phyloP scores from a whole-genome alignment of 805 yeast genomes.

The Candida sonorensis region DNA sequence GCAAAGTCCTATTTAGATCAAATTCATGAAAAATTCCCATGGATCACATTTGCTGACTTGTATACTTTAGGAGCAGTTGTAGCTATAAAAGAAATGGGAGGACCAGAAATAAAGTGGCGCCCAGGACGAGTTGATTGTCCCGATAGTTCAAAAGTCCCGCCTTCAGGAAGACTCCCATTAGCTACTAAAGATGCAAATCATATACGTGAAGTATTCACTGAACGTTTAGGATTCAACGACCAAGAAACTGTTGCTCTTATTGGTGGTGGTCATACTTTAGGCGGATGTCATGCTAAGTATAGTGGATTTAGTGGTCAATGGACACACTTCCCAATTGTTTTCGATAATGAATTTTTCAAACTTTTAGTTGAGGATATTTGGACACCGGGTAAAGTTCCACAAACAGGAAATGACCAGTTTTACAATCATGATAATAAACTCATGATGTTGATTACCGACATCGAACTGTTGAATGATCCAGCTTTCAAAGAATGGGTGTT shows the following conservation, averaged over 20 bases:
- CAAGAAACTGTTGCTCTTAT: conserved; percentile 67
- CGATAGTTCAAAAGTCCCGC: conserved; percentile 45
- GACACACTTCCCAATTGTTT: conserved; percentile 34
- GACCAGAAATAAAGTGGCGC: conserved; percentile 75
- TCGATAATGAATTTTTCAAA: conserved; percentile 37
- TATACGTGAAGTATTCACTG: conserved; percentile 50
- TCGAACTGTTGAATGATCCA: conserved; percentile 54
- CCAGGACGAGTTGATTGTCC: conserved; percentile 67
- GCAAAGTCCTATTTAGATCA: conserved; percentile 53
- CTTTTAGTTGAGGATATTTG: conserved; percentile 44
- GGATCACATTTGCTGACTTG: conserved; percentile 75
- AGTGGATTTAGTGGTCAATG: conserved; percentile 47
- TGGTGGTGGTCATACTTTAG: conserved; percentile 75
- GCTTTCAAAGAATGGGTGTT: conserved; percentile 55
- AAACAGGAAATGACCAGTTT: conserved; percentile 35
- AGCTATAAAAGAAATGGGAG: conserved; percentile 73
- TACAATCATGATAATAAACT: conserved; percentile 32
- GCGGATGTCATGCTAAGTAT: conserved; percentile 59
- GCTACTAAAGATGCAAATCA: conserved; percentile 61
- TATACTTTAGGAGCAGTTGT: conserved; percentile 75
- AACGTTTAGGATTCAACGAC: conserved; percentile 61
- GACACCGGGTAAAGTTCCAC: conserved; percentile 31
- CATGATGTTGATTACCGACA: conserved; percentile 86
- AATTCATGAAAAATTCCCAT: conserved; percentile 49
- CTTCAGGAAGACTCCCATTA: conserved; percentile 68